Evolutionary conservation across 257 asterid species (phyloP).

Genomic region (Rhazya stricta): DNA sequence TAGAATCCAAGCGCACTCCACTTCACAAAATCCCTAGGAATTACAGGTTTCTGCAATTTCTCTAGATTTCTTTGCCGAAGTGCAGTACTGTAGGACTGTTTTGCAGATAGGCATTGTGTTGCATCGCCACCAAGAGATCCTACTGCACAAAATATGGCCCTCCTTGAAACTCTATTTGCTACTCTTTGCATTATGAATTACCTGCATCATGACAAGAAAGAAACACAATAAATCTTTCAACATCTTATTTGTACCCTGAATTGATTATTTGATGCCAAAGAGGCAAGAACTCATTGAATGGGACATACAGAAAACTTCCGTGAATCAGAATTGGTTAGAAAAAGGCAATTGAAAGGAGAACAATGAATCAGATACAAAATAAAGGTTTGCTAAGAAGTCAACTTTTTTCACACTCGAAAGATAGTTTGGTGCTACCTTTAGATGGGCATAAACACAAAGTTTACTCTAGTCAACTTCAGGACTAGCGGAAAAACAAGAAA

Average conservation of each 20-base stretch:
- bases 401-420: background rate
- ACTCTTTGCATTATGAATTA: slow-evolving; percentile 17
- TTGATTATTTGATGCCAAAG: background rate
- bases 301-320: background rate
- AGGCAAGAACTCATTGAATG: background rate
- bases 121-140: slow-evolving; percentile 12
- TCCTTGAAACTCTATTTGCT: slow-evolving; percentile 17
- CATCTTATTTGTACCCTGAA: background rate
- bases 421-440: background rate
- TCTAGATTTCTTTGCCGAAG: slow-evolving; percentile 26
- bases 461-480: background rate
- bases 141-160: slow-evolving; percentile 1
- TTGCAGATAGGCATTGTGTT: slow-evolving; percentile 22
- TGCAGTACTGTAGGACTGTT: slow-evolving; percentile 24
- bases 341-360: background rate
- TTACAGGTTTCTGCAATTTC: slow-evolving; percentile 25
- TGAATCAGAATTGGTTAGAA: background rate
- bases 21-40: slow-evolving; percentile 39
- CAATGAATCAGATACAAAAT: background rate
- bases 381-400: background rate
- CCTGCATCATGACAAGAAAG: slow-evolving; percentile 24
- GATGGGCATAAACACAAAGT: background rate
- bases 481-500: background rate
- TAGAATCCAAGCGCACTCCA: slow-evolving; percentile 42
- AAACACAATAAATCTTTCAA: background rate